phyloP scores from a whole-genome alignment of 2,329 filamentous ascomycete genomes.

The Ophiostoma piceae region DNA sequence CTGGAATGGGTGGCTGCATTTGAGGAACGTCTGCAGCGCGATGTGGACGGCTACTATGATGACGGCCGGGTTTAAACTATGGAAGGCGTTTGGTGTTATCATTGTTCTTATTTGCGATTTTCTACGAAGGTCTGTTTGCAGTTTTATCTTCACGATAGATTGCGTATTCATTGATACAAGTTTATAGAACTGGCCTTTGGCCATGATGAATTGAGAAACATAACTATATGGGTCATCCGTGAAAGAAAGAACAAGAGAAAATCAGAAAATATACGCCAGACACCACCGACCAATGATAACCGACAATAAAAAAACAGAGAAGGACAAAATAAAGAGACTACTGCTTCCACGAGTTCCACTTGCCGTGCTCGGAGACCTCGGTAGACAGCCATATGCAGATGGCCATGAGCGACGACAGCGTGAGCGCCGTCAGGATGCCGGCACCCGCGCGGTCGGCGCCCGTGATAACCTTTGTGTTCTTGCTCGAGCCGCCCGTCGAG shows the following conservation, averaged over 20 bases:
- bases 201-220: not conserved
- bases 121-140: not conserved
- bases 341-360: conserved; percentile 15
- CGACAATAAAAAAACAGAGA: not conserved
- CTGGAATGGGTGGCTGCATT: conserved; percentile 27
- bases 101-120: not conserved
- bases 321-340: not conserved
- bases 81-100: not conserved
- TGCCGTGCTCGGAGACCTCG: conserved; percentile 21
- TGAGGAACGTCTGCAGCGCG: not conserved
- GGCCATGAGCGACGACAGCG: conserved; percentile 50
- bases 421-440: conserved; percentile 55
- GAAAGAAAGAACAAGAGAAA: not conserved
- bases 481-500: conserved; percentile 22
- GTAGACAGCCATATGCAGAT: conserved; percentile 38
- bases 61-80: not conserved
- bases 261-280: not conserved
- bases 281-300: conserved; percentile 9
- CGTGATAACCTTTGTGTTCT: conserved; percentile 42
- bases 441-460: conserved; percentile 63
- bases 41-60: conserved; percentile 7
- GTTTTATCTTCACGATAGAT: not conserved
- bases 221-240: not conserved
- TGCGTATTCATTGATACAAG: not conserved
- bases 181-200: not conserved